These are phyloP conservation scores for Oryza nivara DNA, from an alignment of 176 grass and related monocot species.

Conservation along the genomic window DNA sequence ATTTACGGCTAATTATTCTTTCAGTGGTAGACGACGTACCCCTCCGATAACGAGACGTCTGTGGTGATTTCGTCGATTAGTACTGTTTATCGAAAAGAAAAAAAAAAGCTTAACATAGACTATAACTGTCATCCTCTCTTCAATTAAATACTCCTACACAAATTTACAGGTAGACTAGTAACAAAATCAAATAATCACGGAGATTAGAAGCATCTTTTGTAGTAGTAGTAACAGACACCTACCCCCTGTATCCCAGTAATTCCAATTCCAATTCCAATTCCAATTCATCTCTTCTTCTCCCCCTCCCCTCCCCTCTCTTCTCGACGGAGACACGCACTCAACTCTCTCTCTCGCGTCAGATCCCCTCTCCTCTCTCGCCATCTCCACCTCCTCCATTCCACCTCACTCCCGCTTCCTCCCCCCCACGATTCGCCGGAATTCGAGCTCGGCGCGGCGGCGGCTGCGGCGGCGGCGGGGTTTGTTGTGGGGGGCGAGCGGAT, in stretches of 20 bases:
- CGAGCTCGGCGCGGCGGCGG: slow-evolving; percentile 4
- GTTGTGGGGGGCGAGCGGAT: not conserved
- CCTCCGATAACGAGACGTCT: too few species aligned
- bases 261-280: not conserved
- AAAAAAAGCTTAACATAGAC: too few species aligned
- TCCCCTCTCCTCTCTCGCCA: slow-evolving; percentile 28
- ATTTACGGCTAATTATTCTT: too few species aligned
- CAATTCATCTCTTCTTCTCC: not conserved
- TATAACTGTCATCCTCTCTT: too few species aligned
- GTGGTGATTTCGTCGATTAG: too few species aligned
- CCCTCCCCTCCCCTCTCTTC: not conserved
- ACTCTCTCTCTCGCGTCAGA: slow-evolving; percentile 38
- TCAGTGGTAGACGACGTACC: too few species aligned
- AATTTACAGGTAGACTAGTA: too few species aligned
- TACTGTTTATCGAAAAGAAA: too few species aligned
- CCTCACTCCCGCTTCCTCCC: not conserved
- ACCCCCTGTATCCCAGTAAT: slow-evolving; percentile 28
- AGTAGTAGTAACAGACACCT: slow-evolving; percentile 17
- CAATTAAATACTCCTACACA: too few species aligned
- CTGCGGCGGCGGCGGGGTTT: slow-evolving; percentile 35
- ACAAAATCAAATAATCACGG: slow-evolving; percentile 19
- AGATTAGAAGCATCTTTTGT: slow-evolving; percentile 49
- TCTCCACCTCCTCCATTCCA: not conserved
- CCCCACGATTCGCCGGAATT: slow-evolving; percentile 30
- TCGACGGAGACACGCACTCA: slow-evolving; percentile 33